Evolutionary conservation across 345 rosid species (phyloP).

Genomic region (Combretum micranthum): DNA sequence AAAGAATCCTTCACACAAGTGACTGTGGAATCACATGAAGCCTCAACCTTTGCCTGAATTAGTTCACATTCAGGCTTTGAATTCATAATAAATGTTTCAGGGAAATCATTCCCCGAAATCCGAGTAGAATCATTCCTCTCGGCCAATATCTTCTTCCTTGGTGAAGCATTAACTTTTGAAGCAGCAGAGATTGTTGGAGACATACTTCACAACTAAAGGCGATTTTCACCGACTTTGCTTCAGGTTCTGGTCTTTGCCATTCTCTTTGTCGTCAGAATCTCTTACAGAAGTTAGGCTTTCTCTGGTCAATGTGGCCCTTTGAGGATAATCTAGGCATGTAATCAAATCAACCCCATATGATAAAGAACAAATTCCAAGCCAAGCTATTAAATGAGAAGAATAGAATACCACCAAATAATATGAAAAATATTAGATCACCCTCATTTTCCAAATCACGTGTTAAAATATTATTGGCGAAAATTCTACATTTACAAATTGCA

Average conservation of each 20-base stretch:
- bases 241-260: conserved; percentile 28
- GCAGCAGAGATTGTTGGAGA: conserved; percentile 84
- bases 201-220: conserved; percentile 48
- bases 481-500: no score
- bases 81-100: conserved; percentile 19
- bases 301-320: conserved; percentile 37
- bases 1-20: conserved; percentile 16
- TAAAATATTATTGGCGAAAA: no score
- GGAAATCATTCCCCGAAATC: conserved; percentile 20
- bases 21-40: conserved; percentile 22
- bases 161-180: conserved; percentile 61
- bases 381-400: no score
- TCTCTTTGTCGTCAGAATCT: conserved; percentile 60
- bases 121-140: conserved; percentile 49
- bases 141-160: conserved; percentile 64
- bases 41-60: conserved; percentile 21
- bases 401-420: no score
- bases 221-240: conserved; percentile 30
- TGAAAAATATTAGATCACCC: neutral
- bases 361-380: neutral
- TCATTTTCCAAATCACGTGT: neutral
- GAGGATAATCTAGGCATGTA: conserved; percentile 28
- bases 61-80: conserved; percentile 11
- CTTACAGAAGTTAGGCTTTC: conserved; percentile 27
- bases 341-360: conserved; percentile 4